Conservation (phyloP, 108 stramenopile genomes). For the Nitzschia sp. region DNA sequence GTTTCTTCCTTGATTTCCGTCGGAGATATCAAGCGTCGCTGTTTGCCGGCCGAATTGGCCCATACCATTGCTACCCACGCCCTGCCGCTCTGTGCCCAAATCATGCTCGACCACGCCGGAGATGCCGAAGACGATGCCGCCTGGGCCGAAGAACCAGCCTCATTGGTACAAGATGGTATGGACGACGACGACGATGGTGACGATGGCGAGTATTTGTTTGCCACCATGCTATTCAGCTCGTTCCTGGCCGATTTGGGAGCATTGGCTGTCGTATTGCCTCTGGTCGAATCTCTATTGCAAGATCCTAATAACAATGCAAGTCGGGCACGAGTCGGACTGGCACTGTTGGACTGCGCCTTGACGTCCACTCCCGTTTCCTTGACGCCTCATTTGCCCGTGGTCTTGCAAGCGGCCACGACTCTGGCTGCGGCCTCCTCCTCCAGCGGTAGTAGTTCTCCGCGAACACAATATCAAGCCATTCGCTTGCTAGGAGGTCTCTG, state of each 20-base stretch:
- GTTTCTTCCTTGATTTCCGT: constrained; percentile 49
- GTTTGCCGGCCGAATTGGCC: constrained; percentile 25
- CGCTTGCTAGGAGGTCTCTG: constrained; percentile 63
- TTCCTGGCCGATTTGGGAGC: constrained; percentile 58
- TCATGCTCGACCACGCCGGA: constrained; percentile 32
- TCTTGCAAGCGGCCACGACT: constrained; percentile 46
- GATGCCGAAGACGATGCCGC: constrained; percentile 47
- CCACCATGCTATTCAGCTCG: constrained; percentile 53
- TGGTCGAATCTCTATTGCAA: constrained; percentile 47
- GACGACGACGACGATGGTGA: constrained; percentile 53
- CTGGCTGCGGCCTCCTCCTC: constrained; percentile 16
- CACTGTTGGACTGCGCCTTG: constrained; percentile 57
- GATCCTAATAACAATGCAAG: constrained; percentile 35
- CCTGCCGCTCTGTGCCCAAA: constrained; percentile 23
- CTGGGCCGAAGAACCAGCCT: constrained; percentile 54
- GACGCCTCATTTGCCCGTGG: constrained; percentile 50
- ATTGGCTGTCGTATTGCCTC: constrained; percentile 48
- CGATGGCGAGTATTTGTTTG: constrained; percentile 47
- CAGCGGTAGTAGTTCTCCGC: constrained; percentile 20
- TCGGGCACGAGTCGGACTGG: constrained; percentile 49
- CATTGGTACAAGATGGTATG: constrained; percentile 29
- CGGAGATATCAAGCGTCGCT: constrained; percentile 45
- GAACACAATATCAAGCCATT: constrained; percentile 71
- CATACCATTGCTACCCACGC: constrained; percentile 9
- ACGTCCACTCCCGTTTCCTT: constrained; percentile 61